Evolutionary conservation across 2,329 filamentous ascomycete genomes (phyloP), one percentile per base, ranked within the genome.

Genomic region (Aspergillus sp.): DNA sequence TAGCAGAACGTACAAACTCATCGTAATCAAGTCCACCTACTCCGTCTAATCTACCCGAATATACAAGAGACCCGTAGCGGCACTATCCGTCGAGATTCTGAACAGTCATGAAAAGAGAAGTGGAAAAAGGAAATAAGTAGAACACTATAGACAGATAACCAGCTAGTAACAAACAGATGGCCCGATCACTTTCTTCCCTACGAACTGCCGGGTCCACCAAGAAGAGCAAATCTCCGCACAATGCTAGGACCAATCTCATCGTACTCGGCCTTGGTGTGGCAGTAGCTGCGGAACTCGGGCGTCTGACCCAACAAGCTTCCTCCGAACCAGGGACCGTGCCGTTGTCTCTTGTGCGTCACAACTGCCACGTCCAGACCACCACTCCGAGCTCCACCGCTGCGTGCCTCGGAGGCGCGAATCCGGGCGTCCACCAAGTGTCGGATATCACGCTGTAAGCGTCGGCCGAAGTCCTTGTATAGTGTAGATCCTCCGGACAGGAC

Each of bases 281-380:
- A 99, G 78, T 97, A 99, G 69, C 91, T 96, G 72, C 90, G 85
- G 82, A 99, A 99, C 75, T 99, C 95, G 4, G 95, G 93, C 6
- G 94, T 99, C 79, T 97, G 93, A 50, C 93, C 95, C 55, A 99
- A 80, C 75, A 99, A 80, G 76, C 90, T 96, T 63, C 94, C 94
- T 73, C 94, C 94, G 70, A 99, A 99, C 94, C 94, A 99, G 30
- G 94, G 94, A 16, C 94, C 94, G 71, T 99, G 93, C 68, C 93
- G 82, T 82, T 99, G 94, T 71, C 94, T 83, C 82, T 96, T 96
- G 80, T 99, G 94, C 44, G 91, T 90, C 62, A 99, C 95, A 62
- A 99, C 94, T 70, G 96, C 91, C 32, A 99, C 94, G 50, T 99
- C 95, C 62, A 99, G 76, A 59, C 95, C 94, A 65, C 94, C 94